Conservation (phyloP, 2,329 filamentous ascomycete species). For the Mycocentrospora acerina region DNA sequence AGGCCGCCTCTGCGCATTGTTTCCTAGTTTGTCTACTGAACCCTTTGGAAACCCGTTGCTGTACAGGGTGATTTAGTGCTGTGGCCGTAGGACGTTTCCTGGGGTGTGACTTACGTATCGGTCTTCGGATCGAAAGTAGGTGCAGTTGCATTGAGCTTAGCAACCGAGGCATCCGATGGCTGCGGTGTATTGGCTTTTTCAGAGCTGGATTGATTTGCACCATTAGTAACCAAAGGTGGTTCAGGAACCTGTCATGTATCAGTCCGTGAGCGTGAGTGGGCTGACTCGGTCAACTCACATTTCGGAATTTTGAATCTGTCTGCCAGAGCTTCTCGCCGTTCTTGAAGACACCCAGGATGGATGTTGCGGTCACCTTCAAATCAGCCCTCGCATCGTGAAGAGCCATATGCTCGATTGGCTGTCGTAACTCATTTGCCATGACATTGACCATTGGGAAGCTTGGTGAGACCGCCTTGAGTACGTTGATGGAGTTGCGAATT, state of each 20-base stretch:
- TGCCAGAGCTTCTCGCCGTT: constrained; percentile 69
- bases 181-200: constrained; percentile 45
- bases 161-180: constrained; percentile 42
- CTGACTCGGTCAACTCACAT: constrained; percentile 50
- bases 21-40: constrained; percentile 14
- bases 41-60: constrained; percentile 38
- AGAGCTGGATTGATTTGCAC: constrained; percentile 27
- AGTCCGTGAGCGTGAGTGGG: constrained; percentile 5
- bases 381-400: constrained; percentile 66
- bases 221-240: constrained; percentile 29
- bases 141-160: constrained; percentile 57
- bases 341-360: constrained; percentile 69
- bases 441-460: constrained; percentile 88
- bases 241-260: constrained; percentile 20
- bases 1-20: constrained; percentile 12
- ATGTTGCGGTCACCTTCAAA: constrained; percentile 71
- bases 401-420: constrained; percentile 63
- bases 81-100: constrained; percentile 1
- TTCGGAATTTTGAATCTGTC: constrained; percentile 72
- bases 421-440: constrained; percentile 71
- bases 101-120: constrained; percentile 27
- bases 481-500: constrained; percentile 90
- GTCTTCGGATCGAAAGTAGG: constrained; percentile 63
- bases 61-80: constrained; percentile 15
- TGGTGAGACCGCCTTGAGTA: constrained; percentile 78